A percentile compares a stretch with the other conserved stretches of the same genome.
phyloP scores from a whole-genome alignment of 192 early-diverging fungal genomes.

The Backusella tuberculispora region DNA sequence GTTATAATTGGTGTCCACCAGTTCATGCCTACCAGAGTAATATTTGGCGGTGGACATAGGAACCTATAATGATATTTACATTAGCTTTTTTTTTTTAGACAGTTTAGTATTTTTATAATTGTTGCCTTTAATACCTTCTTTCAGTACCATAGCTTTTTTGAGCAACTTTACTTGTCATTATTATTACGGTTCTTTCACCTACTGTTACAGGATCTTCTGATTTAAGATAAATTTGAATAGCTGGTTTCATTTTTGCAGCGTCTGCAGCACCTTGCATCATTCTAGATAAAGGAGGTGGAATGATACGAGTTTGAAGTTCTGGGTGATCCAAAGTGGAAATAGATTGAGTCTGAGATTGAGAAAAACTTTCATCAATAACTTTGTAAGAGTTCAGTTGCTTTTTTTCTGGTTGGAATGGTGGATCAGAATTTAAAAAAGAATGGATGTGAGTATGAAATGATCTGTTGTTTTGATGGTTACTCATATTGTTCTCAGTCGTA shows the following conservation, averaged over 20 bases:
- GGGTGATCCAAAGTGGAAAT: background rate
- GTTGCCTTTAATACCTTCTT: constrained; percentile 62
- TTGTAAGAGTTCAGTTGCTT: background rate
- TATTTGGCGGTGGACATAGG: constrained; percentile 80
- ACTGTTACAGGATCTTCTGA: background rate
- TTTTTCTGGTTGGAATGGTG: background rate
- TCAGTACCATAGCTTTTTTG: constrained; percentile 95
- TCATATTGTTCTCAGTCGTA: constrained; percentile 15
- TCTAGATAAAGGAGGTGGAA: constrained; percentile 6
- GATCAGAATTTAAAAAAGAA: background rate
- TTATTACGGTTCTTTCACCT: constrained; percentile 11
- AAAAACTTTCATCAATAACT: background rate
- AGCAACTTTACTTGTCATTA: constrained; percentile 77
- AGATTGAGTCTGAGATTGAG: background rate
- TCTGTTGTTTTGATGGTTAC: constrained; percentile 1
- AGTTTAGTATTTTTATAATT: constrained; percentile 6
- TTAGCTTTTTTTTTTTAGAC: constrained; percentile 19
- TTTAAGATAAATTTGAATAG: constrained; percentile 3
- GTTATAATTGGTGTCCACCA: constrained; percentile 59
- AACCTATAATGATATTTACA: constrained; percentile 50
- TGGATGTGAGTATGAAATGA: background rate
- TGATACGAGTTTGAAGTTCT: background rate
- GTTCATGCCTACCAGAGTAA: constrained; percentile 67
- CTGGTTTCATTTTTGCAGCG: constrained; percentile 5
- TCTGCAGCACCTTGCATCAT: constrained; percentile 1